These are phyloP conservation scores for Paraphoma sp. DNA, from an alignment of 2,329 filamentous ascomycete species.

Conservation along the genomic window DNA sequence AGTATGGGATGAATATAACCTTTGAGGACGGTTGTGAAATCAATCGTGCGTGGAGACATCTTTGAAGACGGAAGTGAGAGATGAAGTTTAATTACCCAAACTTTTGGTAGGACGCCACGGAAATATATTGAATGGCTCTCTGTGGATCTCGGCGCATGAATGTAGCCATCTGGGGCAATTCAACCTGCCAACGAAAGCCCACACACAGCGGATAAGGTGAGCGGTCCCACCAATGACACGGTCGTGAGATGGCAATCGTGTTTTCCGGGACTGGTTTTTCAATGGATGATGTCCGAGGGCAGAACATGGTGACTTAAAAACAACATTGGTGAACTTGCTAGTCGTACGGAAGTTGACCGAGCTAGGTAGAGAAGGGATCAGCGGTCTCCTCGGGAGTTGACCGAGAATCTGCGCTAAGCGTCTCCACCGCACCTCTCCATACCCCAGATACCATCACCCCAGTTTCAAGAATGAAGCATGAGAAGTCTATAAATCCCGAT, in stretches of 20 bases:
- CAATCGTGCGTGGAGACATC: constrained; percentile 2
- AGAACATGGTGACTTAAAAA: neutral
- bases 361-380: neutral
- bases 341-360: constrained; percentile 12
- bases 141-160: neutral
- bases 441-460: constrained; percentile 11
- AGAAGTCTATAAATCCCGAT: neutral
- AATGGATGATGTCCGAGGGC: neutral
- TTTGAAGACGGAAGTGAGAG: neutral
- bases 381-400: no score
- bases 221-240: no score
- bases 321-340: neutral
- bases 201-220: no score
- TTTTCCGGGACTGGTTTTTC: neutral
- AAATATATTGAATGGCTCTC: neutral
- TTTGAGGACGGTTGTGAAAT: neutral
- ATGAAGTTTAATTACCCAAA: constrained; percentile 1
- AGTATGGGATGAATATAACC: constrained; percentile 5
- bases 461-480: neutral
- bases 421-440: constrained; percentile 3
- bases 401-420: neutral
- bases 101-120: neutral
- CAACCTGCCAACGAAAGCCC: no score
- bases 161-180: no score
- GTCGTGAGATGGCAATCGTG: neutral